Percentiles rank a stretch among this genome's conserved stretches.
Conservation (phyloP, 1,284 basidiomycete genomes). For the Trichosporon sp. region DNA sequence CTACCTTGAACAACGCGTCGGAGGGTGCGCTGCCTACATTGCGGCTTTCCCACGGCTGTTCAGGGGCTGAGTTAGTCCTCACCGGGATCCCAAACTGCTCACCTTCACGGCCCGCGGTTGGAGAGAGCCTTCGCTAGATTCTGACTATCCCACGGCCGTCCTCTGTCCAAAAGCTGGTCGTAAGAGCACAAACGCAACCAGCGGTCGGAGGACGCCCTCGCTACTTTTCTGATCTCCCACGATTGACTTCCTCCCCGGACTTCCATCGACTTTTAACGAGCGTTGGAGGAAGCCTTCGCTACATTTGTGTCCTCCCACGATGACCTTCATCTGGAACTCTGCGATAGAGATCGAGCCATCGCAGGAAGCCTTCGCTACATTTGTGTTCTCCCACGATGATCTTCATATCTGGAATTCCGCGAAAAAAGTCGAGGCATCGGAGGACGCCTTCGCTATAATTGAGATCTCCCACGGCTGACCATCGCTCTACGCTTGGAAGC, state of each 20-base stretch:
- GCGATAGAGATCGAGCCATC: too few relatives aligned
- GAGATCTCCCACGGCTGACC: not conserved
- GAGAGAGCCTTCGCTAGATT: not conserved
- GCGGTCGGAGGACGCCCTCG: not conserved
- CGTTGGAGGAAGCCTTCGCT: too few relatives aligned
- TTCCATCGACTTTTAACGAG: too few relatives aligned
- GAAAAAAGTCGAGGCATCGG: not conserved
- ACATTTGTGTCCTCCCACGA: not conserved
- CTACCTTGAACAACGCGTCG: too few relatives aligned
- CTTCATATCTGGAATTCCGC: too few relatives aligned
- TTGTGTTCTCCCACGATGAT: not conserved
- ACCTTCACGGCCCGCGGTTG: too few relatives aligned
- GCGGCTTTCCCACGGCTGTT: not conserved
- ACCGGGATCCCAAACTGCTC: too few relatives aligned
- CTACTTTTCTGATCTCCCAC: not conserved
- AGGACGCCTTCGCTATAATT: not conserved
- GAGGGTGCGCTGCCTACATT: too few relatives aligned
- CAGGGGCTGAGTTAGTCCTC: too few relatives aligned
- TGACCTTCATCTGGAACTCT: not conserved
- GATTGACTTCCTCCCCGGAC: too few relatives aligned
- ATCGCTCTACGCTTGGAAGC: too few relatives aligned
- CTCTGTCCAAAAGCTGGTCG: not conserved
- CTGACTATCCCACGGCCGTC: not conserved
- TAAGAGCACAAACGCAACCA: not conserved
- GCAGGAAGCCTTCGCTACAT: not conserved